A percentile compares a stretch with the other conserved stretches of the same genome.
These are phyloP conservation scores for Perkinsus marinus DNA, from an alignment of 169 alveolate species.

Conservation along the genomic window DNA sequence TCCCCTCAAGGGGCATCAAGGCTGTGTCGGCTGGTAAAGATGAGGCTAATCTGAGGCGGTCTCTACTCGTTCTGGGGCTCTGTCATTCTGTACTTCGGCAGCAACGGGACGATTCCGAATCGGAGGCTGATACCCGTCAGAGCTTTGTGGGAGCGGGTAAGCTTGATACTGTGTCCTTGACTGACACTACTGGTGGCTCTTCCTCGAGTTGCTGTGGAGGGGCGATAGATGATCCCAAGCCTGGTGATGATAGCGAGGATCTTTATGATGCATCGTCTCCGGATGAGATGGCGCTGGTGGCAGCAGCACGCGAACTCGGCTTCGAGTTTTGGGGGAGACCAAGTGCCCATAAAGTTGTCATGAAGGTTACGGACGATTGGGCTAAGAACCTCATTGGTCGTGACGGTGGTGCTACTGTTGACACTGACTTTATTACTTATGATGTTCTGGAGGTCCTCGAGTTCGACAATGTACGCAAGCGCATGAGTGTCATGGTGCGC, in stretches of 20 bases:
- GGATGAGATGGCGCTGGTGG: slow-evolving; percentile 63
- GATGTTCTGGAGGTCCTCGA: slow-evolving; percentile 70
- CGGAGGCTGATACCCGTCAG: background rate
- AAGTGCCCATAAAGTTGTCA: background rate
- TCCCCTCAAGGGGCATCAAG: background rate
- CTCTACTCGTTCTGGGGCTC: background rate
- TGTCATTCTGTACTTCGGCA: background rate
- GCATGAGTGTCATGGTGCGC: slow-evolving; percentile 80
- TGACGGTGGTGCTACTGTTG: background rate
- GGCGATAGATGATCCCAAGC: background rate
- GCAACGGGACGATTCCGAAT: background rate
- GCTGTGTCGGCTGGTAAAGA: background rate
- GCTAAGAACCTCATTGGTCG: background rate
- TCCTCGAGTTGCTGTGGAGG: background rate
- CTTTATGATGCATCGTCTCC: slow-evolving; percentile 63
- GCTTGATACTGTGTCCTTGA: background rate
- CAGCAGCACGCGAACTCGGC: slow-evolving; percentile 53
- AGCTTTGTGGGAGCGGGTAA: background rate
- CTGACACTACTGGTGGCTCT: background rate
- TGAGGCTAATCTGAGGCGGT: background rate
- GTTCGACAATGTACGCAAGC: slow-evolving; percentile 77
- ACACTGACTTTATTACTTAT: slow-evolving; percentile 11
- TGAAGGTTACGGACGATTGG: background rate
- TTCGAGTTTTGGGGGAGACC: slow-evolving; percentile 45
- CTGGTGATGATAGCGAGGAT: background rate